A percentile compares a stretch with the other conserved stretches of the same genome.
Evolutionary conservation across 805 yeast genomes (phyloP).

Genomic region (Henningerozyma blattae): DNA sequence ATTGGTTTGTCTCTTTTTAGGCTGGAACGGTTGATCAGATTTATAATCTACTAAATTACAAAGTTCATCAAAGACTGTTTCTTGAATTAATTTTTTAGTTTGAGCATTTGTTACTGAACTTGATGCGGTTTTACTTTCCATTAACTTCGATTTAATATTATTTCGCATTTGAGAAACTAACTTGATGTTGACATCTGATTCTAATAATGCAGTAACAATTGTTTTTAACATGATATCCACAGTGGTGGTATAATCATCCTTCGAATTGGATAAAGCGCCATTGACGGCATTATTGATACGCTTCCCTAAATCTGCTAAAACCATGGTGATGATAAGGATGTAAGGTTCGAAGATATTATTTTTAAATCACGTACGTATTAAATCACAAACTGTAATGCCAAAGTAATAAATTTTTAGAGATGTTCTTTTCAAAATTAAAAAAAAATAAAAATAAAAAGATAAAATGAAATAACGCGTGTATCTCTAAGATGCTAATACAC

Average conservation of each 20-base stretch:
- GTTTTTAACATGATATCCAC: conserved; percentile 71
- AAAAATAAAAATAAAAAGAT: too few relatives aligned
- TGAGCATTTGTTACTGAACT: conserved; percentile 29
- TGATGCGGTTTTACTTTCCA: conserved; percentile 23
- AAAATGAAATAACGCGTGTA: too few relatives aligned
- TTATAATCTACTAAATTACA: conserved; percentile 72
- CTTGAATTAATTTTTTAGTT: conserved; percentile 72
- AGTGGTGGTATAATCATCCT: conserved; percentile 45
- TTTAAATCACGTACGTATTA: too few relatives aligned
- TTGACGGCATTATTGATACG: conserved; percentile 66
- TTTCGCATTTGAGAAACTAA: conserved; percentile 69
- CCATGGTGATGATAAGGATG: too few relatives aligned
- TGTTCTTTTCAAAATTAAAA: too few relatives aligned
- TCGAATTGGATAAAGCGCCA: conserved; percentile 43
- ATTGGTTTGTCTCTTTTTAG: conserved; percentile 67
- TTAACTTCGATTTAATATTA: conserved; percentile 49
- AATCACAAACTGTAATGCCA: too few relatives aligned
- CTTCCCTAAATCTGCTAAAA: conserved; percentile 67
- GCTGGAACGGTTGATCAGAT: conserved; percentile 46
- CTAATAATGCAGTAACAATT: conserved; percentile 79
- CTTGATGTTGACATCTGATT: conserved; percentile 86
- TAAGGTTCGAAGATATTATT: too few relatives aligned
- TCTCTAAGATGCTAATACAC: too few relatives aligned
- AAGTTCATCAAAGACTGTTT: conserved; percentile 88
- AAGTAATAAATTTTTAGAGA: too few relatives aligned